Conservation (phyloP, 2,329 filamentous ascomycete genomes). For the Pseudogymnoascus sp. region DNA sequence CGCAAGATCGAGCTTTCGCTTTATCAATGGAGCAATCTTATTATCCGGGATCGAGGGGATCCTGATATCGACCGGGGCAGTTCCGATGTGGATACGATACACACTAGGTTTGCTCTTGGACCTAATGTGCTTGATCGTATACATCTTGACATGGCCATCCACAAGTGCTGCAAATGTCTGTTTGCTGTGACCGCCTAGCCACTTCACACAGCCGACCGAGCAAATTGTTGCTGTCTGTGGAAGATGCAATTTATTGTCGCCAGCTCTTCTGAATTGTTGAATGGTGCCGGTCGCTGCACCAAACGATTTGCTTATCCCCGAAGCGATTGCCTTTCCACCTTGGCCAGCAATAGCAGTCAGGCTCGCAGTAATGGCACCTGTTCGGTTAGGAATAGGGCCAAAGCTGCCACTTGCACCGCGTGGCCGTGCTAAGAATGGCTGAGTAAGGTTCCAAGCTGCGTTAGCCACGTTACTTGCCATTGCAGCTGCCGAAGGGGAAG, state of each 20-base stretch:
- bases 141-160: conserved; percentile 57
- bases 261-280: conserved; percentile 63
- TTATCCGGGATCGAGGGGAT: conserved; percentile 56
- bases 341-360: conserved; percentile 50
- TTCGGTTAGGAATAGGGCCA: conserved; percentile 17
- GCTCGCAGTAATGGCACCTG: conserved; percentile 21
- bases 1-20: conserved; percentile 45
- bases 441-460: conserved; percentile 27
- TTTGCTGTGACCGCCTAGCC: conserved; percentile 51
- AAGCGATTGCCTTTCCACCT: conserved; percentile 64
- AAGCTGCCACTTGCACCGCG: conserved; percentile 24
- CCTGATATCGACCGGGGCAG: conserved; percentile 58
- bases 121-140: conserved; percentile 37
- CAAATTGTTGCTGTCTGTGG: conserved; percentile 48
- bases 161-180: conserved; percentile 50
- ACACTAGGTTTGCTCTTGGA: conserved; percentile 46
- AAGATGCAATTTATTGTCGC: conserved; percentile 66
- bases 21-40: conserved; percentile 47
- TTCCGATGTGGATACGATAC: conserved; percentile 45
- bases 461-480: conserved; percentile 28
- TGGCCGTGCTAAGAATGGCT: conserved; percentile 26
- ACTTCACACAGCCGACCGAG: conserved; percentile 52
- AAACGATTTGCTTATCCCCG: conserved; percentile 65
- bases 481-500: conserved; percentile 37
- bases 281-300: conserved; percentile 61